phyloP scores from a whole-genome alignment of 1,139 yeast genomes.

The Debaryomyces subglobosus region DNA sequence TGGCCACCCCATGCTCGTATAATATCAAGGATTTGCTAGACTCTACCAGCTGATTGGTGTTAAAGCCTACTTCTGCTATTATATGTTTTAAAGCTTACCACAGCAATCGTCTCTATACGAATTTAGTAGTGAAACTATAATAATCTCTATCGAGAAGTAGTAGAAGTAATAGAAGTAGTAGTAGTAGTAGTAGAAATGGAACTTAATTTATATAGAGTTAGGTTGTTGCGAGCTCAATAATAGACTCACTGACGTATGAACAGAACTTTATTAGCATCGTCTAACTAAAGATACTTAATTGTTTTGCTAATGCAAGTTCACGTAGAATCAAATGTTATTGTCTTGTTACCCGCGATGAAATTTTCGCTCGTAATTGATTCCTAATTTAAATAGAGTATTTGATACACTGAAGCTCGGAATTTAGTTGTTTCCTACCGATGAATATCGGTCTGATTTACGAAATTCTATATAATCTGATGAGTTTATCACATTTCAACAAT shows the following conservation, averaged over 20 bases:
- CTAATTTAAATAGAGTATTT: neutral
- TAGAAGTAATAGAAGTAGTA: too few relatives aligned
- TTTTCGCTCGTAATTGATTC: conserved; percentile 1
- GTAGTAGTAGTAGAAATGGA: too few relatives aligned
- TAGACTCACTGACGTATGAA: neutral
- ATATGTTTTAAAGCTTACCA: neutral
- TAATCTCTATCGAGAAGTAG: too few relatives aligned
- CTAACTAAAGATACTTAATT: neutral
- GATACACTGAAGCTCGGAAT: neutral
- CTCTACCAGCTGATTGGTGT: neutral
- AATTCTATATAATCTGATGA: neutral
- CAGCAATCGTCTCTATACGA: neutral
- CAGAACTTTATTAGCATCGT: neutral
- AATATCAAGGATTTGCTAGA: neutral
- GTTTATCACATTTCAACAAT: neutral
- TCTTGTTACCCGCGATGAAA: neutral
- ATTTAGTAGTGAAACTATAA: too few relatives aligned
- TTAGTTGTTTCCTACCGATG: neutral
- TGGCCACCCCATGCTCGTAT: neutral
- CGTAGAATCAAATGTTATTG: neutral
- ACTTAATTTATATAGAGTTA: too few relatives aligned
- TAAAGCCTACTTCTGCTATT: neutral
- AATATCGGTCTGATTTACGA: neutral
- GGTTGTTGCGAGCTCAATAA: neutral
- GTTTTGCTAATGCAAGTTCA: neutral